Conservation (phyloP, 352 stramenopile species). For the Globisporangium sylvaticum region DNA sequence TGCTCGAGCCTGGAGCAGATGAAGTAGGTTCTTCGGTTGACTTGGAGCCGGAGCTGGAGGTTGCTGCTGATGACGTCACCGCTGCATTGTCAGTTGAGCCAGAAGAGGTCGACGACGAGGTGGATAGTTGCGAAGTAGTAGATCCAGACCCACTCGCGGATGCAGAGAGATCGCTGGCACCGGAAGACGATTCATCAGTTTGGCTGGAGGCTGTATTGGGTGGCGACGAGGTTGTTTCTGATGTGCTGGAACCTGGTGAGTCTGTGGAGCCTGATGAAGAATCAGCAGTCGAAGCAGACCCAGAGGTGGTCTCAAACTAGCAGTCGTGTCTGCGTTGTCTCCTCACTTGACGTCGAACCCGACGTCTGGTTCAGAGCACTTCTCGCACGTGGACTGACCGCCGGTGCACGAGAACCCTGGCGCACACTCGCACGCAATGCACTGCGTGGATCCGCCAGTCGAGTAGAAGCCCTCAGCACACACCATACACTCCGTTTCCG, state of each 20-base stretch:
- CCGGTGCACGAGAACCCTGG: conserved; percentile 25
- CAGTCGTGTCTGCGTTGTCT: neutral
- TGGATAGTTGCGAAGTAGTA: neutral
- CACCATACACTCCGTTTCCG: conserved; percentile 25
- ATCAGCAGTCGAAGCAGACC: neutral
- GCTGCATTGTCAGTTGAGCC: neutral
- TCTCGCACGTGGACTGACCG: conserved; percentile 28
- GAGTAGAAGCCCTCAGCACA: conserved; percentile 49
- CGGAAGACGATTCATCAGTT: neutral
- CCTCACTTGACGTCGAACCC: neutral
- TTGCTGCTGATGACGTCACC: neutral
- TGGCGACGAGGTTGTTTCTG: too few species aligned
- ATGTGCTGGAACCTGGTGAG: too few species aligned
- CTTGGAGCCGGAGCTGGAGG: neutral
- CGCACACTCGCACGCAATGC: conserved; percentile 35
- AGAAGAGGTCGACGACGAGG: neutral
- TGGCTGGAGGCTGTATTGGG: neutral
- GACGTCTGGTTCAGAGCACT: conserved; percentile 17
- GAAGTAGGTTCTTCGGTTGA: neutral
- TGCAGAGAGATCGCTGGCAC: neutral
- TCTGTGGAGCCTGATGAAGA: too few species aligned
- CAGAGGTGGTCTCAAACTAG: neutral
- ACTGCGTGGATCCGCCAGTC: conserved; percentile 41
- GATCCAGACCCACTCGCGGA: neutral
- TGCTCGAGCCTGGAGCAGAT: neutral